A percentile compares a stretch with the other conserved stretches of the same genome.
Conservation (phyloP, 2,329 filamentous ascomycete genomes). For the Paecilomyces variotii region DNA sequence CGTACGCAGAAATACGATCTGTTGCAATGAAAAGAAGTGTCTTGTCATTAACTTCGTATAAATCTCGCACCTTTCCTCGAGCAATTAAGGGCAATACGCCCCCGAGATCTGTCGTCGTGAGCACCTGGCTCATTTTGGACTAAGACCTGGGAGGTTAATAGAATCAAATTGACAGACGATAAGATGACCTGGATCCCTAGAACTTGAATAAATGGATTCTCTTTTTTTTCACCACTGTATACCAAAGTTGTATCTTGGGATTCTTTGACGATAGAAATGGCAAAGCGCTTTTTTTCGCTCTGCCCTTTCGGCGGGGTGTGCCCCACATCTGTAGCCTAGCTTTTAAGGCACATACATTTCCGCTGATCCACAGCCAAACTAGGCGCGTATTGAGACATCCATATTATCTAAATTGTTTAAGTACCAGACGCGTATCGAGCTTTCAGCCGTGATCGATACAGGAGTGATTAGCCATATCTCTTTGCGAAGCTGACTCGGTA, state of each 20-base stretch:
- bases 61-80: constrained; percentile 70
- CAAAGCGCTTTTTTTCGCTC: not conserved
- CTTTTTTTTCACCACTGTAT: too few relatives aligned
- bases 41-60: constrained; percentile 63
- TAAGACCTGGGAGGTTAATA: not conserved
- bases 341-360: not conserved
- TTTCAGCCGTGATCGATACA: not conserved
- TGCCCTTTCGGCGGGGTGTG: not conserved
- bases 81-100: constrained; percentile 44
- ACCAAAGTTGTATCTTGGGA: too few relatives aligned
- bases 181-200: too few relatives aligned
- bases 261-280: not conserved
- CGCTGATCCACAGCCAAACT: not conserved
- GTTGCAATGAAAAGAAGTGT: constrained; percentile 76
- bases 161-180: not conserved
- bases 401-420: not conserved
- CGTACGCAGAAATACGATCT: constrained; percentile 91
- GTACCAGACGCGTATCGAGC: not conserved
- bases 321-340: not conserved
- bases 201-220: too few relatives aligned
- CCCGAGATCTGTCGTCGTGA: constrained; percentile 37
- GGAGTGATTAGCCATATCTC: not conserved
- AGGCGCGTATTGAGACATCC: not conserved
- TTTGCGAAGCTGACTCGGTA: too few relatives aligned
- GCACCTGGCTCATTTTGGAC: constrained; percentile 27